phyloP scores from a whole-genome alignment of 164 flowering plant genomes.

The Chimonanthus praecox region DNA sequence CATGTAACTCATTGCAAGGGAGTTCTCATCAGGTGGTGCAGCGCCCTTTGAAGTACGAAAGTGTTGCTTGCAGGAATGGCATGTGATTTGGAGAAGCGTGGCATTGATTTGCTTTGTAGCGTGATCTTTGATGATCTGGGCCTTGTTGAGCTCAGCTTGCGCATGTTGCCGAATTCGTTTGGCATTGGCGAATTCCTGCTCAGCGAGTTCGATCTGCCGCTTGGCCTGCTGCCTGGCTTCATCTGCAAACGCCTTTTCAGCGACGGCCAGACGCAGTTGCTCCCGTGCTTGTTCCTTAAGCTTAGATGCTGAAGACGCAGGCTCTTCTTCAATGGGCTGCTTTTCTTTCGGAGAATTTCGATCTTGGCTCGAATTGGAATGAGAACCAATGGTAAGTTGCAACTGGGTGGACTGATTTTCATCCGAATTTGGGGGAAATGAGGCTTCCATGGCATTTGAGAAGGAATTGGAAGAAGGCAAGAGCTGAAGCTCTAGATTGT shows the following conservation, averaged over 20 bases:
- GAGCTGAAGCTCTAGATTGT: slow-evolving; percentile 75
- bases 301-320: background rate
- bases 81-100: slow-evolving; percentile 64
- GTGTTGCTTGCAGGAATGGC: slow-evolving; percentile 67
- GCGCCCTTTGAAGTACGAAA: slow-evolving; percentile 24
- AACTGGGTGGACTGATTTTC: slow-evolving; percentile 48
- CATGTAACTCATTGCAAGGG: slow-evolving; percentile 44
- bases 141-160: slow-evolving; percentile 69
- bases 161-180: slow-evolving; percentile 82
- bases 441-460: background rate
- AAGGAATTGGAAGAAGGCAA: slow-evolving; percentile 27
- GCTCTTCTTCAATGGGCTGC: background rate
- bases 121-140: slow-evolving; percentile 55
- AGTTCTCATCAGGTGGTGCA: slow-evolving; percentile 31
- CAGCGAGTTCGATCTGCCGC: slow-evolving; percentile 75
- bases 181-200: slow-evolving; percentile 73
- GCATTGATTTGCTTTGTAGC: slow-evolving; percentile 62
- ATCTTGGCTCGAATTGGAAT: slow-evolving; percentile 3
- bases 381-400: slow-evolving; percentile 65
- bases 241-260: slow-evolving; percentile 73
- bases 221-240: slow-evolving; percentile 66
- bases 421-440: slow-evolving; percentile 22
- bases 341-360: background rate
- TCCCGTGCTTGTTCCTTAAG: slow-evolving; percentile 50
- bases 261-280: slow-evolving; percentile 53